Evolutionary conservation across 768 basidiomycete species (phyloP).

Genomic region (Suillus luteus): DNA sequence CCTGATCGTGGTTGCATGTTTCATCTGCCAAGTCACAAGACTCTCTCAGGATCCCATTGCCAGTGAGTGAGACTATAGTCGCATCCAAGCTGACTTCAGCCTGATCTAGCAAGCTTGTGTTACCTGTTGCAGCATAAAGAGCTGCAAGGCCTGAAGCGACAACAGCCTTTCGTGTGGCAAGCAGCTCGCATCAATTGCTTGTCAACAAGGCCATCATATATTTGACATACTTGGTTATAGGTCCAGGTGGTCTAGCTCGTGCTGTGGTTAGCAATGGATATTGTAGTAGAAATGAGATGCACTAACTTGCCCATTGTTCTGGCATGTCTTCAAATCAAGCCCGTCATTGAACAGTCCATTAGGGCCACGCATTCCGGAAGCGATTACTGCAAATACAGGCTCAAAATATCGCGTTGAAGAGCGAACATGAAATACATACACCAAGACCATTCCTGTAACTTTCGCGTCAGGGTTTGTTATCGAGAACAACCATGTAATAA

Average conservation of each 20-base stretch:
- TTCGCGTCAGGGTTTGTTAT: background rate
- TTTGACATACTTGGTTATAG: slow-evolving; percentile 52
- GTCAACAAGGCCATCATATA: background rate
- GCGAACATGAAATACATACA: slow-evolving; percentile 22
- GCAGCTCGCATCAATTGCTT: background rate
- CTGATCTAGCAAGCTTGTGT: slow-evolving; percentile 43
- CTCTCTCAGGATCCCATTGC: slow-evolving; percentile 47
- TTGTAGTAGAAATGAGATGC: background rate
- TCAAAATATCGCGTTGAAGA: background rate
- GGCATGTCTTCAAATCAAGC: slow-evolving; percentile 23
- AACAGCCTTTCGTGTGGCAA: slow-evolving; percentile 42
- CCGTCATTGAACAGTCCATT: slow-evolving; percentile 36
- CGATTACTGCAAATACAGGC: slow-evolving; percentile 20
- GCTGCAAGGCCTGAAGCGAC: slow-evolving; percentile 55
- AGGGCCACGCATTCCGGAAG: slow-evolving; percentile 31
- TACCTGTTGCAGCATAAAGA: slow-evolving; percentile 42
- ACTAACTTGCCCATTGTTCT: slow-evolving; percentile 31
- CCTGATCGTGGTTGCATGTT: slow-evolving; percentile 49
- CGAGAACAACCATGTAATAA: background rate
- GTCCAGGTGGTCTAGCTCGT: slow-evolving; percentile 53
- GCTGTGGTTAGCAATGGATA: background rate
- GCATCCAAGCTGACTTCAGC: slow-evolving; percentile 57
- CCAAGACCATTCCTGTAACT: slow-evolving; percentile 29
- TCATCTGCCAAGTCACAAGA: slow-evolving; percentile 51
- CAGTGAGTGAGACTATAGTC: slow-evolving; percentile 43